Conservation (phyloP, 768 basidiomycete species). For the Tephrocybe sp. region DNA sequence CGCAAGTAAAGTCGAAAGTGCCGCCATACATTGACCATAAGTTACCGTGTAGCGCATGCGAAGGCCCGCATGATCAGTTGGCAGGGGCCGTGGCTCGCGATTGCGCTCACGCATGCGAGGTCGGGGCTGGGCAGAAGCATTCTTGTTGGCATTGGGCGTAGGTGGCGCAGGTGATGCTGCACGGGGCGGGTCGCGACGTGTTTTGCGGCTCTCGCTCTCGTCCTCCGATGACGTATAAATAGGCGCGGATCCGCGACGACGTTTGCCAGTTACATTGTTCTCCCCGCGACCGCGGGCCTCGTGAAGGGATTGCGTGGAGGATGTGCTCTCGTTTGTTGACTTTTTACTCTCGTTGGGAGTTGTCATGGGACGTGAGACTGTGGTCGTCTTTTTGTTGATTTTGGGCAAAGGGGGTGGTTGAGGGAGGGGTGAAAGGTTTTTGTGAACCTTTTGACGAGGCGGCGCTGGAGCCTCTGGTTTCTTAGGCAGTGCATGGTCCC, state of each 20-base stretch:
- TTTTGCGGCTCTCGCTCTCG: conserved; percentile 39
- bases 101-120: conserved; percentile 32
- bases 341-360: conserved; percentile 9
- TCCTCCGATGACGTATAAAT: conserved; percentile 71
- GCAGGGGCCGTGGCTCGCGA: conserved; percentile 31
- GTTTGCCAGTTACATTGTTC: conserved; percentile 31
- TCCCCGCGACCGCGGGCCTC: conserved; percentile 14
- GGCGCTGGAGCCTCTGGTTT: conserved; percentile 31
- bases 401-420: conserved; percentile 21
- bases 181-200: conserved; percentile 16
- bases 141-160: conserved; percentile 11
- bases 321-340: conserved; percentile 14
- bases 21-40: conserved; percentile 51
- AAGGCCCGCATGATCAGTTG: conserved; percentile 51
- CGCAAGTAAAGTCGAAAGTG: conserved; percentile 44
- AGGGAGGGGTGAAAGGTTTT: conserved; percentile 35
- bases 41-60: conserved; percentile 51
- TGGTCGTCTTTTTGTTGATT: conserved; percentile 17
- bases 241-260: conserved; percentile 52
- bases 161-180: conserved; percentile 28
- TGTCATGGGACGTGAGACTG: conserved; percentile 4
- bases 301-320: conserved; percentile 16
- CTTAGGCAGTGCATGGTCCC: conserved; percentile 33
- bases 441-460: conserved; percentile 36
- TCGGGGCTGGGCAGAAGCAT: conserved; percentile 13